Evolutionary conservation across 2,329 filamentous ascomycete genomes (phyloP), one percentile per base, ranked within the genome.

Genomic region (Trichoderma brevicompactum): DNA sequence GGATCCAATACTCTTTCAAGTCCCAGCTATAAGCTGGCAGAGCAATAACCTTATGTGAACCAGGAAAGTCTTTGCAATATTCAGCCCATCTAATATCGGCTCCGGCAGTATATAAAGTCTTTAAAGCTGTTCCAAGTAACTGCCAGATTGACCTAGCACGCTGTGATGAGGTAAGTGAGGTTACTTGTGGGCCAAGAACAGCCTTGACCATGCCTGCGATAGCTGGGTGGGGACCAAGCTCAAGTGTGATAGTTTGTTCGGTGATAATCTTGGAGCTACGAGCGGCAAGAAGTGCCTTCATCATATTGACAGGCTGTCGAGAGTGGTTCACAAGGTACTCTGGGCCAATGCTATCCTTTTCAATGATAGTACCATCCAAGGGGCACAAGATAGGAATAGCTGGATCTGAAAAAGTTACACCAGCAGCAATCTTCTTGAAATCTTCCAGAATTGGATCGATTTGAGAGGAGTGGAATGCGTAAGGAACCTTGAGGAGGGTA

Each of bases 31-130:
- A 66, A 1, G 59, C 5, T 0, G 65, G 65, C 5, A 66, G 46
- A 3, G 50, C 54, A 1, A 52, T 2, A 15, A 56, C 23, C 5
- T 40, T 23, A 38, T 32, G 7, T 9, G 23, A 9, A 12, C 6
- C 5, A 19, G 32, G 19, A 7, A 43, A 44, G 66, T 66, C 81
- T 81, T 67, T 78, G 69, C 90, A 86, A 74, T 85, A 90, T 75
- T 91, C 89, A 68, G 87, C 85, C 84, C 90, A 94, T 73, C 89
- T 82, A 66, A 93, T 79, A 55, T 83, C 79, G 10, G 90, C 77
- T 60, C 89, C 89, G 12, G 83, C 83, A 13, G 78, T 78, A 12
- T 65, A 58, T 3, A 65, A 15, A 1, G 15, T 9, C 15, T 34
- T 19, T 7, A 65, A 19, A 2, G 19, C 34, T 7, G 36, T 7